Evolutionary conservation across 2,329 filamentous ascomycete species (phyloP), one percentile per base, ranked within the genome.

Genomic region (Trichoderma oligosporum): DNA sequence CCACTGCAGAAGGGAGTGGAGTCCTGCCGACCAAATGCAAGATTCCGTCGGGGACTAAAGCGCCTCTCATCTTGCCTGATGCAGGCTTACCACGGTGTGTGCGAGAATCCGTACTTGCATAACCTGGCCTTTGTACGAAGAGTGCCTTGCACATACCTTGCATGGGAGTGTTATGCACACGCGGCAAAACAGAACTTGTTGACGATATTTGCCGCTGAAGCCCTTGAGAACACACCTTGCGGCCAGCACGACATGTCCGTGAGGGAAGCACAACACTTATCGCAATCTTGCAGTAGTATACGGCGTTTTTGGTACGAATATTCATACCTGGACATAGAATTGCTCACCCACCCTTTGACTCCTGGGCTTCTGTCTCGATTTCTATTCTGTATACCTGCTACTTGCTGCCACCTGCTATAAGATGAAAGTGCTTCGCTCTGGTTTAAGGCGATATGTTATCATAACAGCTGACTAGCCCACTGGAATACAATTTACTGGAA

Each of bases 1-100:
- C 53, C 54, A 59, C 53, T 59, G 57, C 57, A 59, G 57, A 59
- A 49, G 46, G 31, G 24, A 36, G 57, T 57, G 57, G 57, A 53
- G 57, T 49, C 29, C 41, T 59, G 57, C 56, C 45, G 57, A 59
- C 57, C 60, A 47, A 61, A 65, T 70, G 67, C 66, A 68, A 67
- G 67, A 70, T 70, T 62, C 64, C 64, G 61, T 61, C 58, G 61
- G 58, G 61, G 61, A 59, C 57, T 59, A 59, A 59, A 53, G 57
- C 57, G 56, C 44, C 57, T 42, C 46, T 33, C 57, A 59, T 59
- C 57, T 51, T 52, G 57, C 57, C 52, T 55, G 53, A 38, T 59
- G 57, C 56, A 59, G 29, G 57, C 42, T 56, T 56, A 42, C 52
- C 52, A 56, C 25, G 42, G 31, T 39, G 47, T 52, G 56, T 57